Evolutionary conservation across 306 rosid genomes (phyloP).

Genomic region (barrel medic (Medicago truncatula)): MtrunA17r5.0-ANR NC_053044.1:45318501-45319000

Average conservation of each 20-base stretch:
- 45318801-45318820: neutral
- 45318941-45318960: neutral
- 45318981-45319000: neutral
- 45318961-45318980: neutral
- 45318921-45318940: too few relatives aligned
- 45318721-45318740: neutral
- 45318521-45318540: slow-evolving; percentile 32
- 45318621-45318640: slow-evolving; percentile 15
- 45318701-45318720: slow-evolving; percentile 28
- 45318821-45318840: neutral
- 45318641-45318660: slow-evolving; percentile 3
- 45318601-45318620: slow-evolving; percentile 4
- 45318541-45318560: neutral
- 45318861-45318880: too few relatives aligned
- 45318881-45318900: too few relatives aligned
- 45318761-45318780: neutral
- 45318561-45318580: slow-evolving; percentile 26
- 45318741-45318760: neutral
- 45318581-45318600: slow-evolving; percentile 22
- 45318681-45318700: slow-evolving; percentile 25
- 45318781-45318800: neutral
- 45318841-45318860: neutral
- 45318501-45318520: slow-evolving; percentile 10
- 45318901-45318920: too few relatives aligned
- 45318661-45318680: slow-evolving; percentile 20